phyloP scores from a whole-genome alignment of 2,329 filamentous ascomycete species.

The Pseudogymnoascus verrucosus region DNA sequence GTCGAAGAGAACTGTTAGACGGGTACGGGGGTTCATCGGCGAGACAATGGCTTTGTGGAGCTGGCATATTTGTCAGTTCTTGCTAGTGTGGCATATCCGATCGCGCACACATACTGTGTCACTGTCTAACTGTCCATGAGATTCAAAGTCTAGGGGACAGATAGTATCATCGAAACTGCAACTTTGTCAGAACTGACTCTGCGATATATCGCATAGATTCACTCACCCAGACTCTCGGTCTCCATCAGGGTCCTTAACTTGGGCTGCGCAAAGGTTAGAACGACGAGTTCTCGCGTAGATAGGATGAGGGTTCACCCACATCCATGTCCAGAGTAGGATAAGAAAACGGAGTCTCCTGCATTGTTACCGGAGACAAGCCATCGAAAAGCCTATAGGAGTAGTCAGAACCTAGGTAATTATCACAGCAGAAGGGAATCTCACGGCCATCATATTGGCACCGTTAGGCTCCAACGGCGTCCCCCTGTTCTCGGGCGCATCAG shows the following conservation, averaged over 20 bases:
- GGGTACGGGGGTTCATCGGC: conserved; percentile 40
- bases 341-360: conserved; percentile 44
- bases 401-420: not conserved
- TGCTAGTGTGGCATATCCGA: not conserved
- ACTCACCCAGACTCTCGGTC: conserved; percentile 28
- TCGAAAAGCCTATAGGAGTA: conserved; percentile 37
- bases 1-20: conserved; percentile 50
- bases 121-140: conserved; percentile 44
- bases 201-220: not conserved
- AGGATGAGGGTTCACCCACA: conserved; percentile 23
- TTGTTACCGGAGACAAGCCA: conserved; percentile 45
- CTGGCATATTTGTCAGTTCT: not conserved
- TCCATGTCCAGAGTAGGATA: conserved; percentile 53
- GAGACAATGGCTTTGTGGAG: conserved; percentile 46
- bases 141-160: conserved; percentile 43
- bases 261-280: conserved; percentile 19
- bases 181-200: not conserved
- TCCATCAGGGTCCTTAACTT: conserved; percentile 38
- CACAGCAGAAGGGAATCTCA: not conserved
- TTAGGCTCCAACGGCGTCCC: conserved; percentile 31
- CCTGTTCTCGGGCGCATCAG: conserved; percentile 28
- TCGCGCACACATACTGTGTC: conserved; percentile 24
- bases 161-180: conserved; percentile 39
- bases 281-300: not conserved
- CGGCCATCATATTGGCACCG: conserved; percentile 31